A percentile compares a stretch with the other conserved stretches of the same genome.
Conservation (phyloP, 2,329 filamentous ascomycete species). For the Alternaria brassicicola region DNA sequence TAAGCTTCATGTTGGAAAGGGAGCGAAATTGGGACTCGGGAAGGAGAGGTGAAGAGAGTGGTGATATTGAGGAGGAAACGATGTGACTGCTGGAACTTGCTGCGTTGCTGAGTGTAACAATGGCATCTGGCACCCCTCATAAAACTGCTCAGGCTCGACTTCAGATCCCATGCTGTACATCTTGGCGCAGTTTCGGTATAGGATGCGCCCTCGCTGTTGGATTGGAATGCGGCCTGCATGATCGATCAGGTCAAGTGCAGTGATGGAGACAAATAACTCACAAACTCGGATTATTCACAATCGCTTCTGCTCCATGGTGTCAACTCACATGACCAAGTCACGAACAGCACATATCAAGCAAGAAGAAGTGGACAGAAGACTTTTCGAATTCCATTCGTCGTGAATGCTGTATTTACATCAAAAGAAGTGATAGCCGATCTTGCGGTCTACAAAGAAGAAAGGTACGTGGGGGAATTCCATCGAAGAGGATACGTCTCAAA, state of each 20-base stretch:
- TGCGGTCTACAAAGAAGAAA: conserved; percentile 15
- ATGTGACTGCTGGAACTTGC: background rate
- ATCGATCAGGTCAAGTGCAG: background rate
- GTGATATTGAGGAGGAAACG: background rate
- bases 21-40: background rate
- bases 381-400: conserved; percentile 24
- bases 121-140: background rate
- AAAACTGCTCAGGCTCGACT: background rate
- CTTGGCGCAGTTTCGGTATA: background rate
- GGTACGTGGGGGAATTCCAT: conserved; percentile 3
- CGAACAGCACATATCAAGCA: background rate
- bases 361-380: background rate
- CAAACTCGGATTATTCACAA: background rate
- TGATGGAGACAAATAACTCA: background rate
- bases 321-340: background rate
- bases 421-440: conserved; percentile 16
- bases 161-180: background rate
- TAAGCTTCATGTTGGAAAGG: conserved; percentile 20
- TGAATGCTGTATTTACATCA: conserved; percentile 24
- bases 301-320: background rate
- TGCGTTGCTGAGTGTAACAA: background rate
- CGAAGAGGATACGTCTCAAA: conserved; percentile 18
- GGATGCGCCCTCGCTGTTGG: background rate
- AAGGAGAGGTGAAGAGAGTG: background rate
- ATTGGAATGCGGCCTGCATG: background rate